These are phyloP conservation scores for Monosporascus sp. DNA, from an alignment of 2,329 filamentous ascomycete genomes.

Conservation along the genomic window DNA sequence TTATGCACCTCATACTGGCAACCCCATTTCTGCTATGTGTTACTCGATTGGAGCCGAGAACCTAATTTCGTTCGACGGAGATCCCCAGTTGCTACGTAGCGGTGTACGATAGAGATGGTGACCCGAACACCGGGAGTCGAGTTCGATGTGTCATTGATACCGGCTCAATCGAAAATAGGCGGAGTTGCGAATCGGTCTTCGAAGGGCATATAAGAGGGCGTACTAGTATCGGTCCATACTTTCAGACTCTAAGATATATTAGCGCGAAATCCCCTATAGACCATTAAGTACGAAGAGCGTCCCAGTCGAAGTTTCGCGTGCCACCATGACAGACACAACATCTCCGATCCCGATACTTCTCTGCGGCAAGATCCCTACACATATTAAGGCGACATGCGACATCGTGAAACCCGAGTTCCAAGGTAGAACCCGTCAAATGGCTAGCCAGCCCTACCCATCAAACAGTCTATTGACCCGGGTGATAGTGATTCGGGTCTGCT, in stretches of 20 bases:
- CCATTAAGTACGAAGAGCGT: background rate
- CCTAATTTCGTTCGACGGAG: background rate
- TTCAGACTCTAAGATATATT: background rate
- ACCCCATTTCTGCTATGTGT: background rate
- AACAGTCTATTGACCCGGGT: background rate
- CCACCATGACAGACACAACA: background rate
- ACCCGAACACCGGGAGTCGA: background rate
- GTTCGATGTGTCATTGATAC: background rate
- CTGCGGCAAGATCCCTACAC: conserved; percentile 4
- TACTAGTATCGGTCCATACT: too few relatives aligned
- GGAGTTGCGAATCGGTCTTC: background rate
- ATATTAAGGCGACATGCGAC: conserved; percentile 3
- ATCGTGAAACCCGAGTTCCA: conserved; percentile 5
- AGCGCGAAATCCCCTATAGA: background rate
- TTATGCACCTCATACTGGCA: background rate
- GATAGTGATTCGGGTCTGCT: conserved; percentile 3
- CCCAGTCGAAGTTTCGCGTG: background rate
- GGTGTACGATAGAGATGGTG: background rate
- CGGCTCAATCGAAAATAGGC: background rate
- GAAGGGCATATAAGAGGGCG: background rate
- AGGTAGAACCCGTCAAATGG: background rate
- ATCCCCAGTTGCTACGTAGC: background rate
- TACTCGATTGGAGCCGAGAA: background rate
- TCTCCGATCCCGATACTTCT: conserved; percentile 4
- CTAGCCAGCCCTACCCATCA: background rate